Evolutionary conservation across 495 filamentous ascomycete species (phyloP).

Genomic region (Pyronema omphalodes): DNA sequence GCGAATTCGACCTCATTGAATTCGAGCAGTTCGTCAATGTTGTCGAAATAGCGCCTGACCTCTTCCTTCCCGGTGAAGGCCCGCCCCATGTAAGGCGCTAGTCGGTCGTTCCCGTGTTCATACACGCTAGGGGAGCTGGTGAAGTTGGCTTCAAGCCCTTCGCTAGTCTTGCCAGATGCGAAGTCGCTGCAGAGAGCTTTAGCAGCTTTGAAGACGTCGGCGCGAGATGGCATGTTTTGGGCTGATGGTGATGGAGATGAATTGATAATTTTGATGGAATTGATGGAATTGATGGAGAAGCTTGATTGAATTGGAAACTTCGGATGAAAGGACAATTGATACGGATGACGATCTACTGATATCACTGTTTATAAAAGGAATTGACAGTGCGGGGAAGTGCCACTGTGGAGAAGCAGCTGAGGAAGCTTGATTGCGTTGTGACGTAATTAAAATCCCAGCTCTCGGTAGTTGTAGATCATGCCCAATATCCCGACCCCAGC

Average conservation of each 20-base stretch:
- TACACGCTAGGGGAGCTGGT: constrained; percentile 28
- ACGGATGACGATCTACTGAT: not conserved
- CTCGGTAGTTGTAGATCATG: not conserved
- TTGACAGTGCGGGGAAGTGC: too few relatives aligned
- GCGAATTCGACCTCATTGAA: constrained; percentile 34
- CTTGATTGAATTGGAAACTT: not conserved
- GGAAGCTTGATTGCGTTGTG: not conserved
- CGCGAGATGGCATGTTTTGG: constrained; percentile 13
- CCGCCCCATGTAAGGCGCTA: constrained; percentile 41
- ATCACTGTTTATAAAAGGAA: too few relatives aligned
- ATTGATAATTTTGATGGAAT: too few relatives aligned
- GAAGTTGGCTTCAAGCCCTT: constrained; percentile 34
- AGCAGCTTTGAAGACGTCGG: constrained; percentile 29
- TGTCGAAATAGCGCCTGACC: constrained; percentile 31
- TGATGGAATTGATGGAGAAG: too few relatives aligned
- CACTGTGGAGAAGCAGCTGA: not conserved
- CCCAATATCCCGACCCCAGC: not conserved
- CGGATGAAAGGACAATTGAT: not conserved
- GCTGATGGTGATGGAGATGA: not conserved
- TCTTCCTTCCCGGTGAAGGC: constrained; percentile 33
- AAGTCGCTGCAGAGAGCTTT: constrained; percentile 33
- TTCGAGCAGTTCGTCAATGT: constrained; percentile 27
- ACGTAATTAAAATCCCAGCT: not conserved
- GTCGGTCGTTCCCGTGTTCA: constrained; percentile 37
- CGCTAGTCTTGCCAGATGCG: constrained; percentile 21